Base-by-base conservation (phyloP, 495 filamentous ascomycete genomes). In the Parachaetomium inaequale region DNA sequence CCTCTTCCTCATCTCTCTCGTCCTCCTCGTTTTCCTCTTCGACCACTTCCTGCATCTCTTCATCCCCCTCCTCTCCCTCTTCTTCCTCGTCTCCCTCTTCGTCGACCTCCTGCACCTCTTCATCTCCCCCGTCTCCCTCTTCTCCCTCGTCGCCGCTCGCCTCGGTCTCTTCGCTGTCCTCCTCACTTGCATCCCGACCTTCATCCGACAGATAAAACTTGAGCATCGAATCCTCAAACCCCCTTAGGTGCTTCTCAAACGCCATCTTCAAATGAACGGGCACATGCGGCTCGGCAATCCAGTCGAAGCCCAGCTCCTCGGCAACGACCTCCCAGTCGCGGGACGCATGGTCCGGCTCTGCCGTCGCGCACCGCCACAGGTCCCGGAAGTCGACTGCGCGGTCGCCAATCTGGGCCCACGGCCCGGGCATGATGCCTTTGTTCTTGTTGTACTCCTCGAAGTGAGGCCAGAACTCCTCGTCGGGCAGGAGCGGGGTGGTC, bases 241-340 rank as follows among this genome's bases (percentile, higher is more conserved):
- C 66, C 7, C 58, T 19, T 40, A 75, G 64, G 21, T 70, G 55
- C 25, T 72, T 68, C 50, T 73, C 68, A 62, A 75, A 79, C 10
- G 65, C 67, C 38, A 36, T 28, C 56, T 72, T 63, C 52, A 84
- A 67, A 40, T 78, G 69, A 36, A 67, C 31, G 7, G 74, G 62
- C 23, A 75, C 68, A 7, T 65, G 64, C 5, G 68, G 63, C 19
- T 72, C 45, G 12, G 71, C 54, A 42, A 73, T 55, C 70, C 72
- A 77, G 63, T 80, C 66, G 58, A 78, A 73, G 0, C 69, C 74
- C 21, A 82, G 66, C 0, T 52, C 38, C 45, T 74, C 75, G 0
- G 76, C 69, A 21, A 82, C 65, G 19, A 67, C 53, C 46, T 74
- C 63, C 77, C 76, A 79, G 59, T 78, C 66, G 19, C 74, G 75